phyloP scores from a whole-genome alignment of 148 eudicot genomes.

The Selenicereus undatus region DNA sequence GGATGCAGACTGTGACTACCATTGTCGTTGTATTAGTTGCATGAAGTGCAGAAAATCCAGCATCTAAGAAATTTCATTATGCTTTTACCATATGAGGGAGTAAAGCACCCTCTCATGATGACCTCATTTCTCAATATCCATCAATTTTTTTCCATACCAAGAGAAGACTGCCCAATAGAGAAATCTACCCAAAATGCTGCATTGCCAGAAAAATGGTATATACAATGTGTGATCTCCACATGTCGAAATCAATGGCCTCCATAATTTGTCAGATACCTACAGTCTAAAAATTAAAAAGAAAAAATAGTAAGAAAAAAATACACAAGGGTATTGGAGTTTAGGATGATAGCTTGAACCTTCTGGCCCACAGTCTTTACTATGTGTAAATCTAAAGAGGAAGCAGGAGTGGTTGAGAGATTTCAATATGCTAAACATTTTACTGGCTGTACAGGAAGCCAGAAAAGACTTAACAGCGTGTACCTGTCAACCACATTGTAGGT shows the following conservation, averaged over 20 bases:
- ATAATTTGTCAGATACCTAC: background rate
- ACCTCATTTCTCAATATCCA: background rate
- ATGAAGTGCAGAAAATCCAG: no score
- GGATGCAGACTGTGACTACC: no score
- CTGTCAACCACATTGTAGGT: background rate
- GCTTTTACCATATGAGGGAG: background rate
- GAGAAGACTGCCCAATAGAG: background rate
- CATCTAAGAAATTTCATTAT: no score
- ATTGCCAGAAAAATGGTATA: background rate
- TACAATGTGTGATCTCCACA: background rate
- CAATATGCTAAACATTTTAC: background rate
- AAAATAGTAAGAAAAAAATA: background rate
- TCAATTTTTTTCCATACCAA: background rate
- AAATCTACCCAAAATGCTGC: background rate
- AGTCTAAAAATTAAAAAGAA: background rate
- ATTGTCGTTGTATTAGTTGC: no score
- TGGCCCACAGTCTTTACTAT: background rate
- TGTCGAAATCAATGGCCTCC: background rate
- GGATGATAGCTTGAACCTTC: background rate
- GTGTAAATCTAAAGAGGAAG: background rate
- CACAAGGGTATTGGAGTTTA: background rate
- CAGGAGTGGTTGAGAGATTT: constrained; percentile 6
- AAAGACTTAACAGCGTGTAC: background rate
- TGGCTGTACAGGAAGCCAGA: background rate
- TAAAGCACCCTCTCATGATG: background rate